A percentile compares a stretch with the other conserved stretches of the same genome.
phyloP scores from a whole-genome alignment of 2,329 filamentous ascomycete species.

The Colletotrichum sp. region DNA sequence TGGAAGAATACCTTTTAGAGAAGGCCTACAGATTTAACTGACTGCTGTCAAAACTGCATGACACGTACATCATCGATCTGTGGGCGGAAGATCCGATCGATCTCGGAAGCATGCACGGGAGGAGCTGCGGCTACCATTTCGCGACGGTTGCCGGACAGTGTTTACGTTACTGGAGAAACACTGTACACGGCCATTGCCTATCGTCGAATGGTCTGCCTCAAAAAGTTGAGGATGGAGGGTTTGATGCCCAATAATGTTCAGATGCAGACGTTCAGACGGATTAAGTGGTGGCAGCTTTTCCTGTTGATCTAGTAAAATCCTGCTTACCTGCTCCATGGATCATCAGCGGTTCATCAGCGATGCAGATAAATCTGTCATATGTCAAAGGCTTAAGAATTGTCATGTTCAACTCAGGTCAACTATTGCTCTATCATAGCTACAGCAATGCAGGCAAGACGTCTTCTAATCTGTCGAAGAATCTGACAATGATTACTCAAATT shows the following conservation, averaged over 20 bases:
- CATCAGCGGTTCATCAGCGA: too few relatives aligned
- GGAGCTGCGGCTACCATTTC: neutral
- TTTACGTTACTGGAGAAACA: neutral
- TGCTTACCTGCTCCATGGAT: too few relatives aligned
- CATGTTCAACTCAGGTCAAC: neutral
- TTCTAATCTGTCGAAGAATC: fast-evolving
- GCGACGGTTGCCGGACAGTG: neutral
- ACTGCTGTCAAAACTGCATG: neutral
- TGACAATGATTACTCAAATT: fast-evolving
- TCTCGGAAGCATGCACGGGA: neutral
- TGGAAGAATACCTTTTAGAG: neutral
- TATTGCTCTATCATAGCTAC: neutral
- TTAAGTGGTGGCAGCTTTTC: neutral
- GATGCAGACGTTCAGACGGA: neutral
- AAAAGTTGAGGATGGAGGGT: neutral
- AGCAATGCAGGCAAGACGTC: neutral
- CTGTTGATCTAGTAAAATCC: too few relatives aligned
- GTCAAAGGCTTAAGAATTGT: too few relatives aligned
- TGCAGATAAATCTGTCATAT: too few relatives aligned
- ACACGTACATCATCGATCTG: neutral
- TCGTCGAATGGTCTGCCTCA: neutral
- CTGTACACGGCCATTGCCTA: neutral
- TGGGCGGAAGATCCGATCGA: neutral
- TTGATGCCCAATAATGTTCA: neutral
- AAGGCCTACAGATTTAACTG: neutral